phyloP scores from a whole-genome alignment of 352 stramenopile genomes.

The Pythium aphanidermatum region DNA sequence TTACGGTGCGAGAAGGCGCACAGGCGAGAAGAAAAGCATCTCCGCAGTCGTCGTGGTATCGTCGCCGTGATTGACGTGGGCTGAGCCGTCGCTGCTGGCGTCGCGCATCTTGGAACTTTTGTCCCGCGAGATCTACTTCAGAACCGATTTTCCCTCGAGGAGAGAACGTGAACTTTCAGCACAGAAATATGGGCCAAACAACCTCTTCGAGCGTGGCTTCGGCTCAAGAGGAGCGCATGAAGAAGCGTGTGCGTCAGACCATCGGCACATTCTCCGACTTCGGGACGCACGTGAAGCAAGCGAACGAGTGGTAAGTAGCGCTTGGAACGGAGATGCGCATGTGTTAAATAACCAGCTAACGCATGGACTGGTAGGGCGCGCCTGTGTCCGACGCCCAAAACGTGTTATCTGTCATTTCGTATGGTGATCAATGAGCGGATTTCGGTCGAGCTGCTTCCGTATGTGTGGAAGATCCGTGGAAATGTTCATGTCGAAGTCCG shows the following conservation, averaged over 20 bases:
- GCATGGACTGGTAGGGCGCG: conserved; percentile 24
- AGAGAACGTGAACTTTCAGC: neutral
- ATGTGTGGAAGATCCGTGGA: conserved; percentile 60
- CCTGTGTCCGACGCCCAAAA: conserved; percentile 68
- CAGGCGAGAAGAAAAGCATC: too few relatives aligned
- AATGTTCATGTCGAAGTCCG: conserved; percentile 71
- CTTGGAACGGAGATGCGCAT: conserved; percentile 24
- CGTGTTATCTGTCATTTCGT: conserved; percentile 67
- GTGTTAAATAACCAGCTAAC: too few relatives aligned
- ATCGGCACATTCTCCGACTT: conserved; percentile 75
- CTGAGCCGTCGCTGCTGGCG: too few relatives aligned
- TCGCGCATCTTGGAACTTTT: too few relatives aligned
- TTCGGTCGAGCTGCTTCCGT: conserved; percentile 56
- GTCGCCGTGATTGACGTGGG: too few relatives aligned
- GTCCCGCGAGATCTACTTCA: too few relatives aligned
- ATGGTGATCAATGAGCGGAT: conserved; percentile 62
- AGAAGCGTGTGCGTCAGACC: conserved; percentile 55
- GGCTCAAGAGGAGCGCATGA: conserved; percentile 65
- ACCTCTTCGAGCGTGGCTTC: conserved; percentile 25
- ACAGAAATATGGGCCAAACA: conserved; percentile 56
- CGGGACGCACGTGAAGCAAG: conserved; percentile 58
- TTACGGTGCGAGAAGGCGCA: too few relatives aligned
- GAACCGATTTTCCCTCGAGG: too few relatives aligned
- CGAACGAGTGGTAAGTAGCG: conserved; percentile 63
- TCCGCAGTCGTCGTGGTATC: too few relatives aligned